These are phyloP conservation scores for Suhomyces sp. DNA, from an alignment of 805 yeast species.

Conservation along the genomic window DNA sequence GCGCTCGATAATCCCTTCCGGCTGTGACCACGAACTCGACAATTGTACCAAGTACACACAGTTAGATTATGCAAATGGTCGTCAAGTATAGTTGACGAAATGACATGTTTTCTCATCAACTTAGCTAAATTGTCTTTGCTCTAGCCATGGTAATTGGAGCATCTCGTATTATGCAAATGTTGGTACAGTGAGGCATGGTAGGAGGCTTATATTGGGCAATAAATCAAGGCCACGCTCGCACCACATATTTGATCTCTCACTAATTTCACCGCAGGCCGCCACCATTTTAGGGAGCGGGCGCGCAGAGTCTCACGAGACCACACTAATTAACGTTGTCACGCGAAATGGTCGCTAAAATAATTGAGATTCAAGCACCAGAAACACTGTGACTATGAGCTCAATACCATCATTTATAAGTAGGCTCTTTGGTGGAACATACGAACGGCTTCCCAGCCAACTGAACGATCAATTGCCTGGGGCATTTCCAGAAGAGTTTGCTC, in stretches of 20 bases:
- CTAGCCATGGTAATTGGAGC: neutral
- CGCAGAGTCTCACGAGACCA: neutral
- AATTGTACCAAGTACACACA: too few species aligned
- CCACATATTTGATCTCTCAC: neutral
- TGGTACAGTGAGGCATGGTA: neutral
- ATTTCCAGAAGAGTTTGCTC: constrained; percentile 16
- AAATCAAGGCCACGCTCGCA: neutral
- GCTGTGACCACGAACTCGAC: too few species aligned
- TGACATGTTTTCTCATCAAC: too few species aligned
- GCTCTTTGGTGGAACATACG: neutral
- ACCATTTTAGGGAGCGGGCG: neutral
- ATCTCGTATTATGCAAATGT: too few species aligned
- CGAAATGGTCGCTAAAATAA: neutral
- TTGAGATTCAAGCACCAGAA: neutral
- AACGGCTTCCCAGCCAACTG: neutral
- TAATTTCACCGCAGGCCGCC: neutral
- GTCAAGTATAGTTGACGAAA: too few species aligned
- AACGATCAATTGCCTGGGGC: constrained; percentile 20
- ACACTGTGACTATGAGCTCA: neutral
- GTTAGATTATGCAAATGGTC: too few species aligned
- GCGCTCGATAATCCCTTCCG: too few species aligned
- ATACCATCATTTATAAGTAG: neutral
- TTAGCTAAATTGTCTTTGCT: neutral
- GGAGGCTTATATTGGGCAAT: neutral
- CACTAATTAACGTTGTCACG: neutral